A percentile compares a stretch with the other conserved stretches of the same genome.
phyloP scores from a whole-genome alignment of 495 filamentous ascomycete genomes.

The Penicillium paradoxum region DNA sequence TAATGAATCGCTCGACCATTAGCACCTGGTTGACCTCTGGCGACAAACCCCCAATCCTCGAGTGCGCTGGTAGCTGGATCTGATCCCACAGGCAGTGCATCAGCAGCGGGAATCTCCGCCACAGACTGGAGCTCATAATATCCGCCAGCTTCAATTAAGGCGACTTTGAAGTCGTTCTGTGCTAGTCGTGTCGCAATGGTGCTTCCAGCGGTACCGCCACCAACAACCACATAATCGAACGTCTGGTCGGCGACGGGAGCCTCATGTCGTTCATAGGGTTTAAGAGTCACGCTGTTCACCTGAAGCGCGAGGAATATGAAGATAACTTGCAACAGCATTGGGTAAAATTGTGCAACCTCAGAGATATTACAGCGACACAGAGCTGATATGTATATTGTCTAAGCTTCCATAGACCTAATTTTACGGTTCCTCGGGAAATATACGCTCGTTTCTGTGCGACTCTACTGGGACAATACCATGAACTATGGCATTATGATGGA shows the following conservation, averaged over 20 bases:
- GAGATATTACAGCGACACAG: neutral
- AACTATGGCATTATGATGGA: no score
- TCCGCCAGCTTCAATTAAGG: constrained; percentile 54
- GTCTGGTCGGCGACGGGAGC: constrained; percentile 6
- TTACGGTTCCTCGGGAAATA: neutral
- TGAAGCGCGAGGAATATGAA: constrained; percentile 5
- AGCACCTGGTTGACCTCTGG: constrained; percentile 34
- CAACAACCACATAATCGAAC: constrained; percentile 53
- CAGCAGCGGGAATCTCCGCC: constrained; percentile 33
- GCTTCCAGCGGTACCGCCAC: constrained; percentile 52
- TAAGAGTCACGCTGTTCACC: neutral
- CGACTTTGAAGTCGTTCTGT: constrained; percentile 32
- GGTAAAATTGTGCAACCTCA: neutral
- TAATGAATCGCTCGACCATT: constrained; percentile 34
- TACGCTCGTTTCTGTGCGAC: neutral
- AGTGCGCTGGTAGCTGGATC: constrained; percentile 24
- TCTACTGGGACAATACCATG: neutral
- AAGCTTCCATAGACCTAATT: neutral
- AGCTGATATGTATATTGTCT: neutral
- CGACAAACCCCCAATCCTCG: constrained; percentile 49
- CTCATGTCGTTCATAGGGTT: neutral
- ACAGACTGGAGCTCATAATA: constrained; percentile 46
- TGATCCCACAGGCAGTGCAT: constrained; percentile 14
- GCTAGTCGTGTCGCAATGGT: constrained; percentile 47
- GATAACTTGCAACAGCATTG: constrained; percentile 3